A percentile compares a stretch with the other conserved stretches of the same genome.
Evolutionary conservation across 345 rosid genomes (phyloP).

Genomic region (Heritiera fomes): DNA sequence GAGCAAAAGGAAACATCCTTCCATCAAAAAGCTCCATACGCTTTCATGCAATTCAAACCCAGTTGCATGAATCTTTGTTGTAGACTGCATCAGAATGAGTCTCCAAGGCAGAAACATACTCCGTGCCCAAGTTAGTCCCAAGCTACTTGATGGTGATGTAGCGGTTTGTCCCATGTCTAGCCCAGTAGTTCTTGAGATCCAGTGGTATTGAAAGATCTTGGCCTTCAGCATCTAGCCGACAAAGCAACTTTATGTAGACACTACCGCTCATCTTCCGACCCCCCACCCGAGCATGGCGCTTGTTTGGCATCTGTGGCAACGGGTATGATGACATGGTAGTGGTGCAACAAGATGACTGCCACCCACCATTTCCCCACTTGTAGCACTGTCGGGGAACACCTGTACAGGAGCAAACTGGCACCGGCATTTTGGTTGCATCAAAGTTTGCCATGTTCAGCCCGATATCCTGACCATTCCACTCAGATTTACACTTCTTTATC

Average conservation of each 20-base stretch:
- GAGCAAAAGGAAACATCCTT: constrained; percentile 19
- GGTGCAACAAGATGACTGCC: constrained; percentile 98
- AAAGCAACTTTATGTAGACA: constrained; percentile 72
- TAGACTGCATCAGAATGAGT: constrained; percentile 6
- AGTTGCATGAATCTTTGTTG: not conserved
- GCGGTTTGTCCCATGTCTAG: constrained; percentile 90
- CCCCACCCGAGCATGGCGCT: constrained; percentile 83
- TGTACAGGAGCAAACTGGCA: constrained; percentile 85
- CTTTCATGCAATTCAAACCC: constrained; percentile 22
- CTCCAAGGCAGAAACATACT: constrained; percentile 17
- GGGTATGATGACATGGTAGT: constrained; percentile 80
- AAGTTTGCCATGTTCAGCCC: constrained; percentile 63
- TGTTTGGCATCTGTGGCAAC: constrained; percentile 84
- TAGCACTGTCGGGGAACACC: constrained; percentile 83
- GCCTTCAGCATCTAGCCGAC: constrained; percentile 72
- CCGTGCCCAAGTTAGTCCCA: not conserved
- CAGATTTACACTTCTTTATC: constrained; percentile 58
- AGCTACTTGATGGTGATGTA: constrained; percentile 90
- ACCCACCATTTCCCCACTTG: constrained; percentile 97
- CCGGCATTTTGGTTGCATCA: constrained; percentile 75
- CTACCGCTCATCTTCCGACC: constrained; percentile 95
- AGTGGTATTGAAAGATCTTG: constrained; percentile 58
- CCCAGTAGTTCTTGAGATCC: constrained; percentile 92
- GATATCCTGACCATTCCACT: constrained; percentile 65
- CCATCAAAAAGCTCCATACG: constrained; percentile 25